phyloP scores from a whole-genome alignment of 129 eudicot genomes.

The Mikania micrantha region DNA sequence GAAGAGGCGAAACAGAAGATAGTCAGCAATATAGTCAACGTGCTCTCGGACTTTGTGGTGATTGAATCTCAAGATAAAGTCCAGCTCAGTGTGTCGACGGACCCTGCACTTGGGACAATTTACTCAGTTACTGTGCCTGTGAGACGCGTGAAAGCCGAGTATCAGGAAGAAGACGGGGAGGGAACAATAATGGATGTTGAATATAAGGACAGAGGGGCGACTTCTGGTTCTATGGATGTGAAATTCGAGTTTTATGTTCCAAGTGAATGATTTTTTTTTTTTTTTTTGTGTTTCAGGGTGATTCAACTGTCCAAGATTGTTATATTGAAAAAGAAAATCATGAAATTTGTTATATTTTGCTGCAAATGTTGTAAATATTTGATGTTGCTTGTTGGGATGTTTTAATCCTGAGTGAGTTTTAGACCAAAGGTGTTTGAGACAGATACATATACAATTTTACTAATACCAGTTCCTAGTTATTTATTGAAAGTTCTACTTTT shows the following conservation, averaged over 20 bases:
- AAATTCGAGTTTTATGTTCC: constrained; percentile 78
- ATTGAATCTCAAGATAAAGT: constrained; percentile 90
- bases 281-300: too few species aligned
- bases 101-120: constrained; percentile 64
- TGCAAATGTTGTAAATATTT: too few species aligned
- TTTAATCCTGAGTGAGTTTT: too few species aligned
- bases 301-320: too few species aligned
- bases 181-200: constrained; percentile 59
- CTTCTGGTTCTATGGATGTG: constrained; percentile 81
- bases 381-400: too few species aligned
- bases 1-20: constrained; percentile 86
- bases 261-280: constrained; percentile 44
- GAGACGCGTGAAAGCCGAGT: constrained; percentile 67
- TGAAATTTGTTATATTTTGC: too few species aligned
- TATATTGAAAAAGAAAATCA: too few species aligned
- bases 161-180: constrained; percentile 55
- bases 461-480: too few species aligned
- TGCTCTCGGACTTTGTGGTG: constrained; percentile 78
- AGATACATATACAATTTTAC: too few species aligned
- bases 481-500: too few species aligned
- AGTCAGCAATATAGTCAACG: constrained; percentile 64
- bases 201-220: constrained; percentile 65
- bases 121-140: constrained; percentile 86
- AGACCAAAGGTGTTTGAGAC: too few species aligned
- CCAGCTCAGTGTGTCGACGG: constrained; percentile 72